Conservation (phyloP, 208 protist species). For the Strigomonas culicis region DNA sequence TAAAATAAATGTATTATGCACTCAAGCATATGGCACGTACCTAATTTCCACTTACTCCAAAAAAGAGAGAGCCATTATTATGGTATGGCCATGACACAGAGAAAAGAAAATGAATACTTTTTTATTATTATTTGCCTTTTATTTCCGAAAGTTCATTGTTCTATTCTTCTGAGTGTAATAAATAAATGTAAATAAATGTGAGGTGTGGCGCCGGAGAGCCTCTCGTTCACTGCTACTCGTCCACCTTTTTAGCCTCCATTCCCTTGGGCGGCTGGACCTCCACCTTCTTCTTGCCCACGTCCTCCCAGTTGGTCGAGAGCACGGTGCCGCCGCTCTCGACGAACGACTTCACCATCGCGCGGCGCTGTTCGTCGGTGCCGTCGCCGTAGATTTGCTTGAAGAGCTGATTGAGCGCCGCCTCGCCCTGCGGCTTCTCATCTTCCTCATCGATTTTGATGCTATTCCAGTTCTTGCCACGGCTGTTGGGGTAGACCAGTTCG, state of each 20-base stretch:
- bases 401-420: slow-evolving; percentile 87
- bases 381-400: slow-evolving; percentile 94
- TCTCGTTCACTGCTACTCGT: slow-evolving; percentile 21
- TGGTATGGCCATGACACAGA: background rate
- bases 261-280: slow-evolving; percentile 78
- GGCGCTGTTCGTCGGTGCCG: slow-evolving; percentile 84
- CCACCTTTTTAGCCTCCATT: slow-evolving; percentile 81
- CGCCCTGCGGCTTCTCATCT: slow-evolving; percentile 87
- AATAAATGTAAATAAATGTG: slow-evolving; percentile 5
- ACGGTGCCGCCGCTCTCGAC: slow-evolving; percentile 94
- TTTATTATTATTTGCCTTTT: slow-evolving; percentile 6
- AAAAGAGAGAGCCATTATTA: background rate
- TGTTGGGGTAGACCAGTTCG: slow-evolving; percentile 81
- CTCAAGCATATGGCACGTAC: too few relatives aligned
- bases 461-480: slow-evolving; percentile 81
- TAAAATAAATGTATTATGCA: slow-evolving; percentile 3
- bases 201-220: background rate
- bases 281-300: slow-evolving; percentile 88
- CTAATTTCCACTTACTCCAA: background rate
- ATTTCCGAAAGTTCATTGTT: background rate
- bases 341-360: slow-evolving; percentile 96
- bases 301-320: slow-evolving; percentile 95
- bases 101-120: slow-evolving; percentile 13
- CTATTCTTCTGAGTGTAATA: background rate
- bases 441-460: slow-evolving; percentile 70